Conservation (phyloP, 306 rosid species). For the Vigna mungo region DNA sequence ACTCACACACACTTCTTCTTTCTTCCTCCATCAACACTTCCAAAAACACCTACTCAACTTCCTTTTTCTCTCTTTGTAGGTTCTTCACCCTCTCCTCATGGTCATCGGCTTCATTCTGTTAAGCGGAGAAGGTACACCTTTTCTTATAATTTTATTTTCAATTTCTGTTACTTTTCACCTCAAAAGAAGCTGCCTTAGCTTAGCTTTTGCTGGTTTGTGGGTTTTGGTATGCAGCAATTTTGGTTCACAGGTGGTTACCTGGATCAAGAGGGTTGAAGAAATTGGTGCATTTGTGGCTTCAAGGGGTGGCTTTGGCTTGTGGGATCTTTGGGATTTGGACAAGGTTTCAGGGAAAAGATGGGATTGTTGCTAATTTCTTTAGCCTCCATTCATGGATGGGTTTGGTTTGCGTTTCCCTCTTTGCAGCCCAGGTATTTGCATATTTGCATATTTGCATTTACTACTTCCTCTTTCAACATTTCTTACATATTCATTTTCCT, state of each 20-base stretch:
- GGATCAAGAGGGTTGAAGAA: constrained; percentile 81
- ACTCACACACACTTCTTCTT: background rate
- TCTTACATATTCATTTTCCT: background rate
- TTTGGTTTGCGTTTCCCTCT: constrained; percentile 66
- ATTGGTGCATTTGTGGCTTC: constrained; percentile 82
- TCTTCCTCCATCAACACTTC: constrained; percentile 8
- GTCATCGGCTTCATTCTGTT: constrained; percentile 86
- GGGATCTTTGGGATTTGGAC: constrained; percentile 93
- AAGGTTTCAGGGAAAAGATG: constrained; percentile 64
- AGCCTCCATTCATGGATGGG: constrained; percentile 99
- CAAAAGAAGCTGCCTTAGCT: constrained; percentile 51
- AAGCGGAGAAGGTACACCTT: constrained; percentile 76
- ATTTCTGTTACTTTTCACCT: background rate
- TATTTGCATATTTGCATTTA: constrained; percentile 14
- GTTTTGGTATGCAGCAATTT: constrained; percentile 60
- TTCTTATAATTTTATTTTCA: background rate
- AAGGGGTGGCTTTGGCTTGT: constrained; percentile 80
- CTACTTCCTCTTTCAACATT: background rate
- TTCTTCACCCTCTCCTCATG: constrained; percentile 90
- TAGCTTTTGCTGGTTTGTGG: background rate
- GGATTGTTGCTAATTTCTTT: constrained; percentile 83
- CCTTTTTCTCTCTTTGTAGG: constrained; percentile 51
- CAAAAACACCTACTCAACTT: background rate
- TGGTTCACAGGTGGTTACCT: constrained; percentile 87
- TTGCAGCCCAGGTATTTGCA: constrained; percentile 76